Evolutionary conservation across 768 basidiomycete species (phyloP), one percentile per base, ranked within the genome.

Genomic region (Lentinula lateritia): DNA sequence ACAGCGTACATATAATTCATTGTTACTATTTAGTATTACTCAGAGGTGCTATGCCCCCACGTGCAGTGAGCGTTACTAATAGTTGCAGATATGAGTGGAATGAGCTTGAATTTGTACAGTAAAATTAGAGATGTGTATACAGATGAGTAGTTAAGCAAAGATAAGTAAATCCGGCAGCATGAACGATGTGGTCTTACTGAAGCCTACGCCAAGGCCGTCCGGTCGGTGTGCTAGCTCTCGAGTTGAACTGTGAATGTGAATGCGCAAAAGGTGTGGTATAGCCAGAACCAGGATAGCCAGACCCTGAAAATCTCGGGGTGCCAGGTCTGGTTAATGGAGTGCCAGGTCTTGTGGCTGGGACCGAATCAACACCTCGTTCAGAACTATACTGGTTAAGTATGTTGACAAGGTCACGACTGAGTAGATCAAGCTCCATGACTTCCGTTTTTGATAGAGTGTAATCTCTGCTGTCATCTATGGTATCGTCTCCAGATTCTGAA

Each of bases 371-470:
- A 3, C 53, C 53, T 57, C 87, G 78, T 71, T 92, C 91, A 9
- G 86, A 81, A 64, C 81, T 86, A 71, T 87, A 90, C 50, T 79
- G 80, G 66, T 91, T 85, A 58, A 96, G 73, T 50, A 94, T 83
- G 48, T 79, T 73, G 23, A 94, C 92, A 57, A 94, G 78, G 64
- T 89, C 85, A 63, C 83, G 80, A 5, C 91, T 90, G 67, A 94
- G 76, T 28, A 81, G 69, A 64, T 93, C 90, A 58, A 95, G 75
- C 66, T 95, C 90, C 66, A 80, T 82, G 63, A 92, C 75, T 73
- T 95, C 93, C 50, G 80, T 79, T n/a, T 67, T 61, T 12, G 87
- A 84, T 61, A 95, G 75, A 0, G 87, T 80, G 61, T 79, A 76
- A 64, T 80, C 80, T 63, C 70, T 76, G 50, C 67, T 64, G 34